phyloP scores from a whole-genome alignment of 1,284 basidiomycete species.

The Naganishia sp. region DNA sequence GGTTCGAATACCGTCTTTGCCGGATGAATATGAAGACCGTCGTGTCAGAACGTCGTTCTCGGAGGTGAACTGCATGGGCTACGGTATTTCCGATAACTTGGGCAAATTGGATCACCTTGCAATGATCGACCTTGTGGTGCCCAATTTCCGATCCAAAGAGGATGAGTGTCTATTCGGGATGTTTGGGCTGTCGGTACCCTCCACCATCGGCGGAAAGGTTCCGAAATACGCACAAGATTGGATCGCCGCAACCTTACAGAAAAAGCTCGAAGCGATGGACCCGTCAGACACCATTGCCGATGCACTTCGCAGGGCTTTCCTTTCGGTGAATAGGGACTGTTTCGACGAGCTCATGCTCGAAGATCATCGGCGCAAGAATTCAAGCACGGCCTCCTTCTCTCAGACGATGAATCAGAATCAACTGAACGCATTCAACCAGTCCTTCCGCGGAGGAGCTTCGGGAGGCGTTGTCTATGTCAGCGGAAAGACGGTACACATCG shows the following conservation, averaged over 20 bases:
- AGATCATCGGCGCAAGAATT: constrained; percentile 64
- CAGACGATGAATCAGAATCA: constrained; percentile 54
- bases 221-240: constrained; percentile 77
- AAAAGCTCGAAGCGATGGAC: constrained; percentile 62
- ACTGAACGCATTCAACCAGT: constrained; percentile 37
- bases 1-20: constrained; percentile 76
- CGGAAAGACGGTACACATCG: constrained; percentile 80
- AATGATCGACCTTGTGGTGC: constrained; percentile 92
- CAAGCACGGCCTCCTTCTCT: constrained; percentile 58
- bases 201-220: constrained; percentile 55
- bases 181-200: constrained; percentile 77
- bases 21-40: constrained; percentile 87
- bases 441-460: constrained; percentile 74
- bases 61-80: constrained; percentile 89
- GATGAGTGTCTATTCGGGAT: constrained; percentile 94
- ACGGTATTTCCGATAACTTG: constrained; percentile 95
- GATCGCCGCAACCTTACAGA: constrained; percentile 66
- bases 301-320: constrained; percentile 80
- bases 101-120: constrained; percentile 73
- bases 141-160: constrained; percentile 73
- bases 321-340: constrained; percentile 76
- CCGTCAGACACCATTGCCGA: constrained; percentile 66
- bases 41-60: constrained; percentile 90
- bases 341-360: constrained; percentile 64
- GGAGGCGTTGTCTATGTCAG: constrained; percentile 85